Evolutionary conservation across 2,329 filamentous ascomycete genomes (phyloP).

Genomic region (Seiridium cupressi): DNA sequence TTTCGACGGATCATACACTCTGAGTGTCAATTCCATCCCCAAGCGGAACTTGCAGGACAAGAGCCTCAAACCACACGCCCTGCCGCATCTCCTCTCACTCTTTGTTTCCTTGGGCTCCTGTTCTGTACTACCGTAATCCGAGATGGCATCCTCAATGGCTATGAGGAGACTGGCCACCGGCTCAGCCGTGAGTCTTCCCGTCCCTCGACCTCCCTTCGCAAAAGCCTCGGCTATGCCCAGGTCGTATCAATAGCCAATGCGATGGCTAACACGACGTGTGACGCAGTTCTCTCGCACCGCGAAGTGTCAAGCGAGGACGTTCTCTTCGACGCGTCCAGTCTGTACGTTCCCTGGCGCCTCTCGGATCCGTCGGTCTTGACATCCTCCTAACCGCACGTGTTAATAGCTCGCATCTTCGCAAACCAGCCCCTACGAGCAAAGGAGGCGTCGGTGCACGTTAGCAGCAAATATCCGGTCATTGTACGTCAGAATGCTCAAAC

Average conservation of each 20-base stretch:
- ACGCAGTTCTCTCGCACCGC: constrained; percentile 61
- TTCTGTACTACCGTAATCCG: constrained; percentile 6
- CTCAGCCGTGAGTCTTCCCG: constrained; percentile 49
- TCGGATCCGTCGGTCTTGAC: not conserved
- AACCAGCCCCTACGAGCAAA: constrained; percentile 86
- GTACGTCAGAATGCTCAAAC: constrained; percentile 48
- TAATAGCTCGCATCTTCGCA: constrained; percentile 76
- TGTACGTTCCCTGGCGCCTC: constrained; percentile 50
- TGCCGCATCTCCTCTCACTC: constrained; percentile 3
- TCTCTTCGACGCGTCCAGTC: constrained; percentile 82
- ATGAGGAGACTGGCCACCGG: constrained; percentile 58
- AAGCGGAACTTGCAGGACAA: constrained; percentile 28
- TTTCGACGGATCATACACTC: constrained; percentile 9
- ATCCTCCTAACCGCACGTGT: constrained; percentile 14
- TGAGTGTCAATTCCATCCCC: not conserved
- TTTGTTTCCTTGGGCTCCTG: constrained; percentile 5
- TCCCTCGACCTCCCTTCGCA: constrained; percentile 15
- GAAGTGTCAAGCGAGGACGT: constrained; percentile 68
- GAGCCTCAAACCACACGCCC: constrained; percentile 18
- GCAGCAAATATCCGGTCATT: constrained; percentile 91
- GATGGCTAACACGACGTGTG: not conserved
- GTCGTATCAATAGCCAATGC: not conserved
- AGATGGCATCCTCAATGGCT: constrained; percentile 63
- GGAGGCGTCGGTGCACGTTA: constrained; percentile 84
- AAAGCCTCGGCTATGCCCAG: constrained; percentile 6